Conservation (phyloP, 768 basidiomycete species). For the Daedalea quercina region DNA sequence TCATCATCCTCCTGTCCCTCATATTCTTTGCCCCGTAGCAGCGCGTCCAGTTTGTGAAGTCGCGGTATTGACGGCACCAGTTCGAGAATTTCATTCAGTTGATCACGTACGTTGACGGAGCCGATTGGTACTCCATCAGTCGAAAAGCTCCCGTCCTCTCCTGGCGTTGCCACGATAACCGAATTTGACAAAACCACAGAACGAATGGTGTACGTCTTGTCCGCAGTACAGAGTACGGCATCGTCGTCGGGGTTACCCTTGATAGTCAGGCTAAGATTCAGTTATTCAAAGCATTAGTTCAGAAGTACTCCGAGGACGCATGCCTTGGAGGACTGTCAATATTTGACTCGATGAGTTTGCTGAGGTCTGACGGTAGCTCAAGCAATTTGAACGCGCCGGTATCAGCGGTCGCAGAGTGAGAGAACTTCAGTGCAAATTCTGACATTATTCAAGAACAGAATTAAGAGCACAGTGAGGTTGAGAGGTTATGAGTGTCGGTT, state of each 20-base stretch:
- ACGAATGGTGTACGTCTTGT: constrained; percentile 77
- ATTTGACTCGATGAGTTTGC: constrained; percentile 51
- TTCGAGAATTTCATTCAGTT: constrained; percentile 81
- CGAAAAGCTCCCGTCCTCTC: constrained; percentile 17
- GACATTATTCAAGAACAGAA: not conserved
- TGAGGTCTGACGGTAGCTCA: constrained; percentile 69
- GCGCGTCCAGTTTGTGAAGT: constrained; percentile 52
- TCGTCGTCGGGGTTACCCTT: constrained; percentile 80
- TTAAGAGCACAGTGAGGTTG: no score
- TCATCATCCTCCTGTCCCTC: constrained; percentile 48
- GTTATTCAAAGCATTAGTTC: not conserved
- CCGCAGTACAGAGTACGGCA: constrained; percentile 81
- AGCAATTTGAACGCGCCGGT: constrained; percentile 58
- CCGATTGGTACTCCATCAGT: constrained; percentile 12
- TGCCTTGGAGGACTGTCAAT: constrained; percentile 26
- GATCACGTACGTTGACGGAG: constrained; percentile 65
- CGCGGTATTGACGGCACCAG: constrained; percentile 71
- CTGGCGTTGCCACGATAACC: constrained; percentile 62
- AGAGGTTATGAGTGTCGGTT: no score
- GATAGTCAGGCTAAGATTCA: constrained; percentile 50
- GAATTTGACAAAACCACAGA: constrained; percentile 90
- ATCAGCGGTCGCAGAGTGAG: constrained; percentile 23
- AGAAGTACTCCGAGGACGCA: not conserved
- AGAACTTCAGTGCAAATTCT: constrained; percentile 19
- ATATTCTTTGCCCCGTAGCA: constrained; percentile 64